Evolutionary conservation across 2,329 filamentous ascomycete species (phyloP).

Genomic region (Pseudogymnoascus sp.): DNA sequence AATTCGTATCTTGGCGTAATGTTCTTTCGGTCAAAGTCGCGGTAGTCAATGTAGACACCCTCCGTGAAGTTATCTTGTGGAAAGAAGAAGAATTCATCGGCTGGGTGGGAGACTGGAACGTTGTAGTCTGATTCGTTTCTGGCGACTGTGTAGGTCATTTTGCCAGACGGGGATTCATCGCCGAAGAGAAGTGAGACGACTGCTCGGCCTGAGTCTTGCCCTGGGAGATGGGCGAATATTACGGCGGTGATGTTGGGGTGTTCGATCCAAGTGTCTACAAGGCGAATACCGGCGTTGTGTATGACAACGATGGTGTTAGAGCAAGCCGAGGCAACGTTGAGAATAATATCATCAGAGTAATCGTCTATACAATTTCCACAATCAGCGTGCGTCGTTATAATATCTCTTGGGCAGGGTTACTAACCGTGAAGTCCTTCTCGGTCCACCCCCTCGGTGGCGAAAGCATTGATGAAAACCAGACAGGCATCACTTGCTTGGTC

Average conservation of each 20-base stretch:
- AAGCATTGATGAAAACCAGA: constrained; percentile 57
- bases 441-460: constrained; percentile 64
- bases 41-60: constrained; percentile 44
- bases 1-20: constrained; percentile 33
- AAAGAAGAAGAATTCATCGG: constrained; percentile 28
- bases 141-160: constrained; percentile 52
- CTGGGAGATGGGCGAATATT: constrained; percentile 49
- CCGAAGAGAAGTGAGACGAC: constrained; percentile 56
- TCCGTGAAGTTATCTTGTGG: constrained; percentile 28
- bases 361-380: constrained; percentile 20
- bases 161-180: constrained; percentile 41
- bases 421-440: constrained; percentile 45
- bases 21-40: constrained; percentile 37
- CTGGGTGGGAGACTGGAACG: background rate
- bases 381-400: background rate
- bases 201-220: constrained; percentile 52
- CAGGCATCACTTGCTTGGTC: constrained; percentile 52
- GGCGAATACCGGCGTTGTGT: constrained; percentile 51
- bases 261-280: constrained; percentile 51
- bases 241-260: constrained; percentile 56
- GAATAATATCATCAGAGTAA: constrained; percentile 45
- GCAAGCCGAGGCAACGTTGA: constrained; percentile 47
- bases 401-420: background rate
- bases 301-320: constrained; percentile 55
- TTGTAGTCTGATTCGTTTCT: constrained; percentile 41